These are phyloP conservation scores for Collariella sp. DNA, from an alignment of 495 filamentous ascomycete genomes.

Conservation along the genomic window DNA sequence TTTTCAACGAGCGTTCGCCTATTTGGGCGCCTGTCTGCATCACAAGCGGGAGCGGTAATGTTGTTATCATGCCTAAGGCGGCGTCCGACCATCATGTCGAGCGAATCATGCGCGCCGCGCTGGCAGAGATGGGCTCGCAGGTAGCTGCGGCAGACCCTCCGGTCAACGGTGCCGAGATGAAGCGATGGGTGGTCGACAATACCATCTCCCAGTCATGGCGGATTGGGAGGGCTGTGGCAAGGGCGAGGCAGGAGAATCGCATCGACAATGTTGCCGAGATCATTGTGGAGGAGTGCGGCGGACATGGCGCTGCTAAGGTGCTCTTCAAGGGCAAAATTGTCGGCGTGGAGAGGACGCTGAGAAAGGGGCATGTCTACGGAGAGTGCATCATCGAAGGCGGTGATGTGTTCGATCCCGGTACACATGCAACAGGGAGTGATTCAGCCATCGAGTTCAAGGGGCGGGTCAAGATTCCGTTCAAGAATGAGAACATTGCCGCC, in stretches of 20 bases:
- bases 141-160: slow-evolving; percentile 40
- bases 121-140: slow-evolving; percentile 41
- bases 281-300: slow-evolving; percentile 50
- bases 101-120: slow-evolving; percentile 33
- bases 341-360: slow-evolving; percentile 46
- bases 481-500: slow-evolving; percentile 57
- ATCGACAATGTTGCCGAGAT: slow-evolving; percentile 42
- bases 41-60: slow-evolving; percentile 43
- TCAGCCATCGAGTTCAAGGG: slow-evolving; percentile 21
- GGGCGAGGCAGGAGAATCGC: slow-evolving; percentile 39
- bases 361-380: slow-evolving; percentile 47
- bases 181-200: slow-evolving; percentile 43
- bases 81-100: slow-evolving; percentile 35
- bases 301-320: slow-evolving; percentile 41
- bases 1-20: slow-evolving; percentile 40
- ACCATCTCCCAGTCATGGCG: slow-evolving; percentile 47
- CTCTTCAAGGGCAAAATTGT: slow-evolving; percentile 56
- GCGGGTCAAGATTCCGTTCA: slow-evolving; percentile 50
- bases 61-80: slow-evolving; percentile 35
- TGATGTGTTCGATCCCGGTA: slow-evolving; percentile 25
- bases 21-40: slow-evolving; percentile 40
- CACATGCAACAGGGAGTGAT: background rate
- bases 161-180: slow-evolving; percentile 35
- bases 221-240: slow-evolving; percentile 45
- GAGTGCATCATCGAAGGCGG: slow-evolving; percentile 45